Evolutionary conservation across 108 stramenopile species (phyloP).

Genomic region (Pseudonitzschia multistriata): DNA sequence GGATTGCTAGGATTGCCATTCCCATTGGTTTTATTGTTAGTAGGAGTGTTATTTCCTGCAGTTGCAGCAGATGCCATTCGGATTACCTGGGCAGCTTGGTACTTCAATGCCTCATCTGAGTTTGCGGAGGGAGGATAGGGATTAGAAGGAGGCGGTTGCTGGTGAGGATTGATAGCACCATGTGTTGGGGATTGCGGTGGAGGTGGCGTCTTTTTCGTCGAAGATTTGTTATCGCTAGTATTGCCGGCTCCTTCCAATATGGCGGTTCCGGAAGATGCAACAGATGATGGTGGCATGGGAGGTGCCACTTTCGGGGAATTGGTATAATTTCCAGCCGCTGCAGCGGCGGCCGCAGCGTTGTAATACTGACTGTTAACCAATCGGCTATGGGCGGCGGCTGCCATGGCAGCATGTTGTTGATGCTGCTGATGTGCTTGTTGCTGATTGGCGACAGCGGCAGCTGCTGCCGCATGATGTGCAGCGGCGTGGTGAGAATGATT

Average conservation of each 20-base stretch:
- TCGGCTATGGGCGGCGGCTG: slow-evolving; percentile 4
- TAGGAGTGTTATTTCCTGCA: neutral
- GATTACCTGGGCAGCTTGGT: slow-evolving; percentile 9
- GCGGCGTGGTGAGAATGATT: neutral
- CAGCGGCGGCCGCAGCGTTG: slow-evolving; percentile 9
- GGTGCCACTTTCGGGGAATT: neutral
- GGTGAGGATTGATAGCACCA: neutral
- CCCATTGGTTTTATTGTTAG: neutral
- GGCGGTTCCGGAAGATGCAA: neutral
- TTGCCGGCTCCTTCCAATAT: neutral
- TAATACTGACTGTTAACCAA: neutral
- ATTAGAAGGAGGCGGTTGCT: neutral
- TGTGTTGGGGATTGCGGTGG: slow-evolving; percentile 5
- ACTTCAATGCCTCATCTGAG: slow-evolving; percentile 10
- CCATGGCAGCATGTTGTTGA: neutral
- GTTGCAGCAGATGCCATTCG: slow-evolving; percentile 3
- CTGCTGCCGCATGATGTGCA: neutral
- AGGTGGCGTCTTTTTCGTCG: neutral
- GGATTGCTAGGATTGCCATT: neutral
- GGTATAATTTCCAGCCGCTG: neutral
- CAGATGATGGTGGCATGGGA: neutral
- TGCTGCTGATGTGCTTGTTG: slow-evolving; percentile 1
- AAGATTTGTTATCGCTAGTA: neutral
- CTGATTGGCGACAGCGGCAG: neutral
- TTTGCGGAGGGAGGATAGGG: slow-evolving; percentile 3